Base-by-base conservation (phyloP, 2,329 filamentous ascomycete species). In the Aspergillus sp. region DNA sequence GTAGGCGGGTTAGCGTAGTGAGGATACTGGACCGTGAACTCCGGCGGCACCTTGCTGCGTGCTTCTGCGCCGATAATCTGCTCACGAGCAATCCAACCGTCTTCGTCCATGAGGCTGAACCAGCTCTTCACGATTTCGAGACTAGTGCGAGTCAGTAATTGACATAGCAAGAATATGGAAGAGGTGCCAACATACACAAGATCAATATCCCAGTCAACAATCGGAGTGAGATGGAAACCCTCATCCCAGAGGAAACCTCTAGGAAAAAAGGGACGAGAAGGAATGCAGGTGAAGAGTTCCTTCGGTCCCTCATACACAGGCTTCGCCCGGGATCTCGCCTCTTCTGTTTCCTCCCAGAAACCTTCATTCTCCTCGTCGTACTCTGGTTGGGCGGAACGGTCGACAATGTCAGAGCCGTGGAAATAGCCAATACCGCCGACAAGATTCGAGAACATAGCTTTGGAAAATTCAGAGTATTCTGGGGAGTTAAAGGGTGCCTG, bases 1-100 rank as follows among this genome's bases (percentile, higher is more conserved):
- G 93, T 97, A 0, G 93, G 93, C 0, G 93, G 93, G 68, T 98
- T 98, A 45, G 93, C 93, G 61, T 96, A 96, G 67, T 97, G 90
- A 20, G 93, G 91, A 64, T 97, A 97, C 64, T 97, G 93, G 12
- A 90, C 81, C 60, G 95, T 90, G 66, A 98, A 98, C 68, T 97
- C 90, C 4, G 77, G 68, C 0, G 93, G 93, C 2, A 98, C 93
- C 70, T 96, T 97, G 77, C 86, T 95, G 53, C 91, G 84, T 42
- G 93, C 93, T 72, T 98, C 93, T 2, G 80, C 71, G 1, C 93
- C 93, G 2, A 98, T 80, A 50, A 98, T 97, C 70, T 96, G 90
- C 73, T 98, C 93, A 45, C 93, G 85, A 3, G 85, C 88, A 63
- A 98, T 97, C 93, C 93, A 98, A 46, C 93, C 93, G 65, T 97